phyloP scores from a whole-genome alignment of 768 basidiomycete genomes.

The Suillus discolor region DNA sequence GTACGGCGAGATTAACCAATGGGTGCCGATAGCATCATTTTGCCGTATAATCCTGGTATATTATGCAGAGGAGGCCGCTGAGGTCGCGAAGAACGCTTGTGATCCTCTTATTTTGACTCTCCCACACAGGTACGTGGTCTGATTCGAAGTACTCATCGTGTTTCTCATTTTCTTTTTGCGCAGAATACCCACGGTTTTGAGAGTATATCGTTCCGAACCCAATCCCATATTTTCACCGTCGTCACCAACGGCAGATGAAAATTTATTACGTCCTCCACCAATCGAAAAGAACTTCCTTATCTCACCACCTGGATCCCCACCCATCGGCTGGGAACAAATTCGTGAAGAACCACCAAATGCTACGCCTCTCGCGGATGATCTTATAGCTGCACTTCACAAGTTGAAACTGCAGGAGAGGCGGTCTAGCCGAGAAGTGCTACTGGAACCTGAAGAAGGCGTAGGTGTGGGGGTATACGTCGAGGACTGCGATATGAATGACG shows the following conservation, averaged over 20 bases:
- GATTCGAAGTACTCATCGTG: neutral
- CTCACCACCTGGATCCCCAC: conserved; percentile 96
- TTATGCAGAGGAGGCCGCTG: conserved; percentile 60
- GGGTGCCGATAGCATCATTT: conserved; percentile 86
- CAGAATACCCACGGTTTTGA: conserved; percentile 54
- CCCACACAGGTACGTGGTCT: conserved; percentile 49
- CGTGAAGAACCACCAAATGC: conserved; percentile 89
- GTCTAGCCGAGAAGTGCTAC: conserved; percentile 52
- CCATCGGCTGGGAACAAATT: conserved; percentile 94
- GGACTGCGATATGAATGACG: conserved; percentile 58
- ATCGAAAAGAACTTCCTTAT: conserved; percentile 95
- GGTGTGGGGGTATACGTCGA: conserved; percentile 83
- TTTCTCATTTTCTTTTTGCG: conserved; percentile 12
- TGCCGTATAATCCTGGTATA: conserved; percentile 85
- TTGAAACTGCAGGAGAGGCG: conserved; percentile 58
- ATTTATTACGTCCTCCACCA: conserved; percentile 68
- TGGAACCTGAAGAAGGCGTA: conserved; percentile 68
- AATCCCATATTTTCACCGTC: conserved; percentile 55
- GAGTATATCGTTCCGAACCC: conserved; percentile 75
- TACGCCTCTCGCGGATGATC: conserved; percentile 82
- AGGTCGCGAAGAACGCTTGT: conserved; percentile 63
- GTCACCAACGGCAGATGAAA: conserved; percentile 27
- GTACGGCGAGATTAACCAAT: conserved; percentile 85
- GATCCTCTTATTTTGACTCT: conserved; percentile 66
- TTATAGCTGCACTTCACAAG: conserved; percentile 75